Evolutionary conservation across 176 grass and related monocot species (phyloP).

Genomic region (Bolboschoenus planiculmis): DNA sequence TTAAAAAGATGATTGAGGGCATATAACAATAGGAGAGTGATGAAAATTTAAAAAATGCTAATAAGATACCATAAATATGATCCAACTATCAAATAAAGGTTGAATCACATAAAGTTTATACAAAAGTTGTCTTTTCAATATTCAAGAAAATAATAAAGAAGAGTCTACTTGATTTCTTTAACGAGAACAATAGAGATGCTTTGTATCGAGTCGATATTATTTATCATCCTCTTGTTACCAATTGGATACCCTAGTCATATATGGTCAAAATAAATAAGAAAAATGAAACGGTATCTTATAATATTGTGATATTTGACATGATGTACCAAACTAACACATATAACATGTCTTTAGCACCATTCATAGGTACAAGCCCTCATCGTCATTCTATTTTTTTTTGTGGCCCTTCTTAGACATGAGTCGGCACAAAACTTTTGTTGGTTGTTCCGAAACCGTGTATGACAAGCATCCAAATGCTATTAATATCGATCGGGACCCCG

Average conservation of each 20-base stretch:
- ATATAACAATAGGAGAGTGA: background rate
- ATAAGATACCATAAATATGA: background rate
- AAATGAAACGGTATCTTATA: conserved; percentile 9
- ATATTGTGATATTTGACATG: background rate
- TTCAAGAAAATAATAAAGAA: conserved; percentile 17
- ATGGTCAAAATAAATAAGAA: conserved; percentile 15
- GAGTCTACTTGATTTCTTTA: conserved; percentile 15
- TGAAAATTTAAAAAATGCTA: background rate
- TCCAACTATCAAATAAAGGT: background rate
- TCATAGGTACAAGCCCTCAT: conserved; percentile 28
- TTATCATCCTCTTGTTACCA: background rate
- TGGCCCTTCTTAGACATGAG: background rate
- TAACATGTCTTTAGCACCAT: background rate
- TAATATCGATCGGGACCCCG: too few relatives aligned
- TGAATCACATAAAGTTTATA: background rate
- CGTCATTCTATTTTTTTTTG: conserved; percentile 10
- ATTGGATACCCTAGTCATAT: background rate
- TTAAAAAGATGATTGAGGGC: background rate
- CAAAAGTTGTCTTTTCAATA: background rate
- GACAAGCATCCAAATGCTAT: too few relatives aligned
- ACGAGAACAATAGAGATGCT: background rate
- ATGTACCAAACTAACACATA: too few relatives aligned
- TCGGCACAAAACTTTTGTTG: conserved; percentile 12
- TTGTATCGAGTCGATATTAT: conserved; percentile 8
- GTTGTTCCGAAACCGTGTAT: conserved; percentile 23